Base-by-base conservation (phyloP, 441 rosid species). In the Populus hybrid region DNA sequence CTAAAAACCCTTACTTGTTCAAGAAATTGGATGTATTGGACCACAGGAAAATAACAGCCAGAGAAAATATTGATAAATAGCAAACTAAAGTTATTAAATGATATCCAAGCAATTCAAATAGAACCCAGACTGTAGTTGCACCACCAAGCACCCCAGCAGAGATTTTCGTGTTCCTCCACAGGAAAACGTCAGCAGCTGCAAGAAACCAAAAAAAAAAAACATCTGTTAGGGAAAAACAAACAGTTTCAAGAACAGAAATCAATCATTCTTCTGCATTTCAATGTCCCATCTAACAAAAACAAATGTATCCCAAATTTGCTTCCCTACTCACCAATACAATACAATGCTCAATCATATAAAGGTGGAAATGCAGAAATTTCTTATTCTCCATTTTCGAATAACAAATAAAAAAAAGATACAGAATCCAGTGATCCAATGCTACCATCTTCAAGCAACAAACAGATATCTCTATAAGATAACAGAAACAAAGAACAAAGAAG, bases 151-250 rank as follows among this genome's bases (percentile, higher is more conserved):
- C 95, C 61, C 92, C 94, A 14, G 84, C 94, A 1, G 99, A 95
- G 46, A 90, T 76, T 92, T 95, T 95, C 86, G 91, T 95, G 87
- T 92, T 88, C 93, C 95, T 94, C 99, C 99, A 95, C 0, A 95
- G 89, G 81, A 95, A 90, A 74, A 95, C 81, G 76, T 95, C 95
- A 1, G 99, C 98, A 76, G 95, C 99, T 95, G 46, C 73, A 40
- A 66, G 67, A 72, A 23, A 11, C 10, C 7, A 21, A 9, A 30
- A 30, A 30, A 30, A 30, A 30, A 30, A 30, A 1, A 1, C 30
- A 28, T 30, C 32, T 30, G 21, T 16, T 0, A 59, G 30, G 40
- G 2, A 67, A 57, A 57, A 10, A 10, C 68, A 10, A 73, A 38
- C 42, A 54, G 2, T 54, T 54, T 54, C n/a, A 5, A 54, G 21